These are phyloP conservation scores for Monosporascus cannonballus DNA, from an alignment of 2,329 filamentous ascomycete species.

Conservation along the genomic window DNA sequence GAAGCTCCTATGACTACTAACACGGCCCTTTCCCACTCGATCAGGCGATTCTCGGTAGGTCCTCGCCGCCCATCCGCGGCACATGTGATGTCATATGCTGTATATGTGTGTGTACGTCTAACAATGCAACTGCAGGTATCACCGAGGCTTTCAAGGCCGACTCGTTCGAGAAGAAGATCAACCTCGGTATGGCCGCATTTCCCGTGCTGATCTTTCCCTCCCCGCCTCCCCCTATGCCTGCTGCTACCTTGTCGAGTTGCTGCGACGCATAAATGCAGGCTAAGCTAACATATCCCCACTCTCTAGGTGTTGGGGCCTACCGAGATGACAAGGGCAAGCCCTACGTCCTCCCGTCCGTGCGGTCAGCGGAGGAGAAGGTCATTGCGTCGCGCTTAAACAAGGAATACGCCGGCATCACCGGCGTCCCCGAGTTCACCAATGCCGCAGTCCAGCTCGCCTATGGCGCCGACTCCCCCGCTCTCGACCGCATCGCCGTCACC, in stretches of 20 bases:
- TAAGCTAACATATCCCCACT: conserved; percentile 1
- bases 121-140: conserved; percentile 52
- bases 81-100: conserved; percentile 7
- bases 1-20: conserved; percentile 3
- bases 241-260: not conserved
- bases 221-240: conserved; percentile 4
- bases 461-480: conserved; percentile 68
- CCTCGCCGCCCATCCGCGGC: conserved; percentile 6
- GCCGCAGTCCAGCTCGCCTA: conserved; percentile 89
- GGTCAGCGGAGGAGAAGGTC: conserved; percentile 81
- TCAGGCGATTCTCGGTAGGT: conserved; percentile 71
- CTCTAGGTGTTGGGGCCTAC: conserved; percentile 86
- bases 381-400: conserved; percentile 78
- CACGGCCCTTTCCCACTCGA: conserved; percentile 13
- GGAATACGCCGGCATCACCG: conserved; percentile 97
- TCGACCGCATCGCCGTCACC: conserved; percentile 81
- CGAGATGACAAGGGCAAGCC: conserved; percentile 97
- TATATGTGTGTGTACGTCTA: conserved; percentile 13
- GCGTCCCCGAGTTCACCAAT: conserved; percentile 88
- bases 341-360: conserved; percentile 92
- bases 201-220: not conserved
- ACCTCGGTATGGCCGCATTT: conserved; percentile 60
- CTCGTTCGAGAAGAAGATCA: conserved; percentile 90
- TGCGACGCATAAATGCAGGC: conserved; percentile 8
- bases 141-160: conserved; percentile 99